Base-by-base conservation (phyloP, 345 rosid genomes). In the Lepidium didymum region DNA sequence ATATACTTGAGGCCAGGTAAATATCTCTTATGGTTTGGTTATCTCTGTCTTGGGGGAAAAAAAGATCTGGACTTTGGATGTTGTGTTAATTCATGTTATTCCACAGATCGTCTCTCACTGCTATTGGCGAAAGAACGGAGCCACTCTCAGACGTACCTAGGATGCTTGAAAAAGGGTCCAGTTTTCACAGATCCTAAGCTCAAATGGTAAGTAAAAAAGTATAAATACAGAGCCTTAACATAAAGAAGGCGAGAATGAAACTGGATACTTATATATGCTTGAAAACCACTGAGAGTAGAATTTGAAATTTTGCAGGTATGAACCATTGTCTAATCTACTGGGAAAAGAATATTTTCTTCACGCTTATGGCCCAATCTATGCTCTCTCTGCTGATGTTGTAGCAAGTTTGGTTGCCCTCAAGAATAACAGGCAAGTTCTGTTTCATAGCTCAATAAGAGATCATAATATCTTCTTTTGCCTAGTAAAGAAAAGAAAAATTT, bases 141-240 rank as follows among this genome's bases (percentile, higher is more conserved):
- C 74, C 91, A 86, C 75, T 63, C 92, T 44, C 92, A 83, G 63
- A 91, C 92, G 40, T 89, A 89, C 70, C 76, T 91, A 46, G 97
- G 97, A 80, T 91, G 97, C 83, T 72, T 91, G 92, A 92, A 89
- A 74, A 89, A 89, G 81, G 98, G 96, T 51, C 87, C 87, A 0
- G 92, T 92, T 53, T 89, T 89, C 76, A 87, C 85, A 46, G 85
- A 92, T 81, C 91, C 90, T 33, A 86, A 85, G 69, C 85, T 92
- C 33, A 92, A 92, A 81, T 89, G 98, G 98, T 86, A 37, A 56
- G 88, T 18, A 0, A 52, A 31, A 65, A 51, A 10, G 41, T 27
- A 11, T 4, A 52, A 54, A 25, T 29, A 0, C 15, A 35, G 16
- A 62, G 62, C 37, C 35, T 14, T 50, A 50, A 23, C 47, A 36